phyloP scores from a whole-genome alignment of 2,329 filamentous ascomycete genomes.

The Westerdykella ornata region DNA sequence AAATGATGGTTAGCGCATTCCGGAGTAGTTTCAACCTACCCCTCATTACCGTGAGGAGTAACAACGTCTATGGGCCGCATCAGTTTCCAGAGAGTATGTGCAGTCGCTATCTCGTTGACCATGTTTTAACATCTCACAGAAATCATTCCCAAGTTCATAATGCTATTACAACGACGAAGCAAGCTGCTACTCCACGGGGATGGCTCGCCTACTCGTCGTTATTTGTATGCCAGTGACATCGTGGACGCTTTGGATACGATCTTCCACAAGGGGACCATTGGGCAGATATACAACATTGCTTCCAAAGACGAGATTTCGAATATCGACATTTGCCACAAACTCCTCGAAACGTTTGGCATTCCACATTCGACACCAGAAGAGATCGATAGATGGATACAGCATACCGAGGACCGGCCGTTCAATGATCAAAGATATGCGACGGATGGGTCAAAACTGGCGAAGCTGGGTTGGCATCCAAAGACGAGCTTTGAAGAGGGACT shows the following conservation, averaged over 20 bases:
- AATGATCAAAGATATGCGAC: constrained; percentile 38
- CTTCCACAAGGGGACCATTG: constrained; percentile 66
- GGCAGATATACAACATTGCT: constrained; percentile 76
- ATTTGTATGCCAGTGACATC: constrained; percentile 72
- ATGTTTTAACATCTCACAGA: constrained; percentile 45
- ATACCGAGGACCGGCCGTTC: constrained; percentile 68
- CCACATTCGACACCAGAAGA: constrained; percentile 36
- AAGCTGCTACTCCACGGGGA: constrained; percentile 71
- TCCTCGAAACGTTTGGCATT: constrained; percentile 58
- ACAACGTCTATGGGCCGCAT: constrained; percentile 81
- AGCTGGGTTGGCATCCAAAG: constrained; percentile 34
- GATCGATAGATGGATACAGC: constrained; percentile 60
- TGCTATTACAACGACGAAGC: constrained; percentile 58
- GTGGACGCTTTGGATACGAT: constrained; percentile 80
- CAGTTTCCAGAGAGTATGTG: constrained; percentile 74
- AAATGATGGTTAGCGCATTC: constrained; percentile 85
- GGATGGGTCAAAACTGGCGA: constrained; percentile 34
- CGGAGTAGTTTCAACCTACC: constrained; percentile 76
- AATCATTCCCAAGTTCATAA: constrained; percentile 77
- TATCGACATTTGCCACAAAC: constrained; percentile 57
- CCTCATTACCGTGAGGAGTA: constrained; percentile 71
- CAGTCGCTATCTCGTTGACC: not conserved
- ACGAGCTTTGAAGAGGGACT: constrained; percentile 34
- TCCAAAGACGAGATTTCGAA: constrained; percentile 74
- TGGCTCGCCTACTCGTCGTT: constrained; percentile 66